phyloP scores from a whole-genome alignment of 208 protist species.

The Phytomonas serpens region DNA sequence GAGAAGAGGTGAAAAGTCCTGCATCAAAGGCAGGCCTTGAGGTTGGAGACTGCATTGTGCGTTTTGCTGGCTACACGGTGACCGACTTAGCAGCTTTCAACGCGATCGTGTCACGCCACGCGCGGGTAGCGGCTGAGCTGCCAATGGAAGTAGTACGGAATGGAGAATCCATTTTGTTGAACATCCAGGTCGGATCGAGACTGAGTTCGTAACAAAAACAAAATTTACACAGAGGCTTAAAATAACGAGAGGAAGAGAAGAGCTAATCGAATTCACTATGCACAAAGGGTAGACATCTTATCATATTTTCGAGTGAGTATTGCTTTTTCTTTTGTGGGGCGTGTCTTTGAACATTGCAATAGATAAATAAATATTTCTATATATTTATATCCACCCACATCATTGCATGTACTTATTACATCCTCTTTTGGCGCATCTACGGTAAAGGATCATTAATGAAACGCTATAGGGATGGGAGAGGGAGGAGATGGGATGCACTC shows the following conservation, averaged over 20 bases:
- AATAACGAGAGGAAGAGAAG: neutral
- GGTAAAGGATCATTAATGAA: neutral
- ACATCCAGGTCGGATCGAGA: slow-evolving; percentile 22
- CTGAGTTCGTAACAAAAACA: slow-evolving; percentile 4
- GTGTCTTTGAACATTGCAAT: neutral
- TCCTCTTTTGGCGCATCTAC: slow-evolving; percentile 6
- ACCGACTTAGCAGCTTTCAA: slow-evolving; percentile 84
- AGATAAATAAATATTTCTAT: neutral
- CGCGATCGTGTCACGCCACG: slow-evolving; percentile 63
- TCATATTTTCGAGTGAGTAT: neutral
- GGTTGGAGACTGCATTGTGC: slow-evolving; percentile 56
- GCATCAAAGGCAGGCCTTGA: slow-evolving; percentile 50
- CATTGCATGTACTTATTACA: slow-evolving; percentile 14
- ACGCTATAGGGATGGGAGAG: neutral
- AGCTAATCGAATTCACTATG: neutral
- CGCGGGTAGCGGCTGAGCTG: slow-evolving; percentile 32
- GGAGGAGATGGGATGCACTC: neutral
- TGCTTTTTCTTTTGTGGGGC: neutral
- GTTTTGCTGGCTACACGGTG: slow-evolving; percentile 78
- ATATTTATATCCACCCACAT: slow-evolving; percentile 1
- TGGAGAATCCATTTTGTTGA: slow-evolving; percentile 20
- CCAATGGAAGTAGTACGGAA: slow-evolving; percentile 48
- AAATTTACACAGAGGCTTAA: slow-evolving; percentile 6
- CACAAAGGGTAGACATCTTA: neutral
- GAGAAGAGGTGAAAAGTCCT: slow-evolving; percentile 32